Conservation (phyloP, 1,284 basidiomycete genomes). For the Ganoderma resinaceum region DNA sequence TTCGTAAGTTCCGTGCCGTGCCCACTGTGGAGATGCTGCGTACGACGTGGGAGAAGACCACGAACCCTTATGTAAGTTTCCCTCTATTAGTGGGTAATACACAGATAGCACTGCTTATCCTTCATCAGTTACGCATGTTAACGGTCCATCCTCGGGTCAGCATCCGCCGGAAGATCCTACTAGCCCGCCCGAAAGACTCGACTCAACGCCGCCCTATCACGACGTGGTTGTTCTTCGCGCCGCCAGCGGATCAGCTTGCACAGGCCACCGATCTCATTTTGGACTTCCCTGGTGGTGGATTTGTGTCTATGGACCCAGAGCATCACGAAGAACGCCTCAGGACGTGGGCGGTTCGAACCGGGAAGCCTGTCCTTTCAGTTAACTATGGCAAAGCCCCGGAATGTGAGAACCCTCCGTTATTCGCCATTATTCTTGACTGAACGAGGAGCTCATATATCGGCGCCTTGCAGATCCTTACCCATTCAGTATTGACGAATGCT, state of each 20-base stretch:
- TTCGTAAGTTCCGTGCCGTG: constrained; percentile 89
- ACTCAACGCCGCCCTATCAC: constrained; percentile 84
- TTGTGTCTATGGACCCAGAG: constrained; percentile 93
- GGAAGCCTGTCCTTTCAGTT: constrained; percentile 84
- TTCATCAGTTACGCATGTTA: constrained; percentile 69
- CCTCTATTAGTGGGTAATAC: constrained; percentile 16
- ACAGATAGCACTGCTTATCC: constrained; percentile 17
- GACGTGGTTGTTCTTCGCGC: constrained; percentile 86
- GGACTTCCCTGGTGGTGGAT: constrained; percentile 96
- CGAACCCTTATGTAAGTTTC: constrained; percentile 83
- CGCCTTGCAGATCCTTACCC: constrained; percentile 84
- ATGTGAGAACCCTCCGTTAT: constrained; percentile 59
- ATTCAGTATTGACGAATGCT: constrained; percentile 94
- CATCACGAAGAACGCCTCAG: constrained; percentile 96
- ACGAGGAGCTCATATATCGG: constrained; percentile 7
- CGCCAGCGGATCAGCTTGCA: constrained; percentile 70
- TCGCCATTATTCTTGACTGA: constrained; percentile 4
- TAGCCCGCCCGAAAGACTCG: constrained; percentile 83
- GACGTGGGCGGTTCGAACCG: constrained; percentile 83
- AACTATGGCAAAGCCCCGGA: constrained; percentile 98
- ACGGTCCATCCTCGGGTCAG: constrained; percentile 66
- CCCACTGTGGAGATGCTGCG: constrained; percentile 97
- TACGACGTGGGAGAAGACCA: constrained; percentile 95
- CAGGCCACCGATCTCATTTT: constrained; percentile 83
- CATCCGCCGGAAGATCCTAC: constrained; percentile 79